These are phyloP conservation scores for Phyllosticta citrichinensis DNA, from an alignment of 2,329 filamentous ascomycete genomes.

Conservation along the genomic window DNA sequence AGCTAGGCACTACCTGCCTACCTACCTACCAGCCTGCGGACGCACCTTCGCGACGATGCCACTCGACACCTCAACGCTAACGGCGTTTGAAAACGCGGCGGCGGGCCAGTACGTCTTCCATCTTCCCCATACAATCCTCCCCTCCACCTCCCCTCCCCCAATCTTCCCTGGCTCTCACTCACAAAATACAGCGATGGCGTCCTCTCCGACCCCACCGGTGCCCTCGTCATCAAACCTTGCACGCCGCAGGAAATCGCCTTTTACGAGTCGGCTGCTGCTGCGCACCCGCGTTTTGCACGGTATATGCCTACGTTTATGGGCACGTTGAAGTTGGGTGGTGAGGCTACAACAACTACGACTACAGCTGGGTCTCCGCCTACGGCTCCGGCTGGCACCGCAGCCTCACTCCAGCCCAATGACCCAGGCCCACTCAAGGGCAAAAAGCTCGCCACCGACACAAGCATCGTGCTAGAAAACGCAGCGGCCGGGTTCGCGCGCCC, in stretches of 20 bases:
- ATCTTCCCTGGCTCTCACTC: not conserved
- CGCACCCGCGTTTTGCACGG: conserved; percentile 63
- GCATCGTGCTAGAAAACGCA: conserved; percentile 78
- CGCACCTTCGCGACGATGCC: not conserved
- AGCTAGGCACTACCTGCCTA: no score
- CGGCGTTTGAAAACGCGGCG: conserved; percentile 64
- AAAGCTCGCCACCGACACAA: conserved; percentile 64
- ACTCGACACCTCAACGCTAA: conserved; percentile 50
- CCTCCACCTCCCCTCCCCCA: conserved; percentile 1
- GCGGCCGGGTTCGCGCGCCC: conserved; percentile 70
- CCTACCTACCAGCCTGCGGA: not conserved
- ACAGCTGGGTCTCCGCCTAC: no score
- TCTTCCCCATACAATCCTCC: no score
- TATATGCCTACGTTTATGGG: conserved; percentile 84
- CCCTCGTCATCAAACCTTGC: conserved; percentile 90
- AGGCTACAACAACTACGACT: no score
- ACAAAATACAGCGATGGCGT: conserved; percentile 66
- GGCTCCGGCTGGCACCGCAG: conserved; percentile 20
- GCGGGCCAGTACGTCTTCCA: conserved; percentile 67
- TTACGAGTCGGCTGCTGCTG: conserved; percentile 61
- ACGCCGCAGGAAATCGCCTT: conserved; percentile 78
- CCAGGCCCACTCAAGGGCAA: conserved; percentile 41
- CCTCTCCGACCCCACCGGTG: conserved; percentile 70
- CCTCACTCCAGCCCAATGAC: conserved; percentile 12
- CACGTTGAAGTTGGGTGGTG: conserved; percentile 58